Evolutionary conservation across 2,329 filamentous ascomycete species (phyloP).

Genomic region (Cladosporium oxysporum): DNA sequence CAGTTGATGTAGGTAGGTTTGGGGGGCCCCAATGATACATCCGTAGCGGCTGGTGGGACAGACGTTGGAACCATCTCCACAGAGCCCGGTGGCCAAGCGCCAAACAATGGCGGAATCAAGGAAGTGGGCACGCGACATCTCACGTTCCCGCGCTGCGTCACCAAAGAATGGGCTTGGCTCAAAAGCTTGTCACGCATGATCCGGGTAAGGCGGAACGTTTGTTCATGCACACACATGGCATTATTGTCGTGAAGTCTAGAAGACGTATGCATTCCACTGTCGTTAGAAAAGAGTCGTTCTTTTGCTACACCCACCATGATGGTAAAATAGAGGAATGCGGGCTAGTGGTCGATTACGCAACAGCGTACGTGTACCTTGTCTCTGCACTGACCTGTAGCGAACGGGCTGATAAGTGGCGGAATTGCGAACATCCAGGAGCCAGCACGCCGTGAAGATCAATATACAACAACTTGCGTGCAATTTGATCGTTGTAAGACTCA

Average conservation of each 20-base stretch:
- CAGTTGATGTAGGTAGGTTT: neutral
- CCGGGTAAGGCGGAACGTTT: conserved; percentile 9
- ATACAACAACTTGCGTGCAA: neutral
- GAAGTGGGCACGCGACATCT: conserved; percentile 12
- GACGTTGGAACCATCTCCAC: conserved; percentile 12
- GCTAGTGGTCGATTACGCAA: neutral
- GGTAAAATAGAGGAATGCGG: neutral
- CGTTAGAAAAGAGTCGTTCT: neutral
- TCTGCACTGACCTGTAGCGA: neutral
- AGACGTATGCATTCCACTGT: neutral
- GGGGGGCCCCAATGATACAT: neutral
- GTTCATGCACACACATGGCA: neutral
- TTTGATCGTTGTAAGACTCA: neutral
- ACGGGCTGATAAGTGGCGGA: neutral
- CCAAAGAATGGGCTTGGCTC: conserved; percentile 1
- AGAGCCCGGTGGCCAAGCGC: conserved; percentile 2
- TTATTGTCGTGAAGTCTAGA: neutral
- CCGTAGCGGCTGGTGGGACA: neutral
- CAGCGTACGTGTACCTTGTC: neutral
- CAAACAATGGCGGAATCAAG: conserved; percentile 9
- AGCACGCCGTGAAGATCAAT: neutral
- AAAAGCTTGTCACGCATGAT: conserved; percentile 1
- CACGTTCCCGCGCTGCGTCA: neutral
- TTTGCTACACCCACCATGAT: neutral
- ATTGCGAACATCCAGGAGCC: neutral